phyloP scores from a whole-genome alignment of 495 filamentous ascomycete species.

The Lichina pygmaea region DNA sequence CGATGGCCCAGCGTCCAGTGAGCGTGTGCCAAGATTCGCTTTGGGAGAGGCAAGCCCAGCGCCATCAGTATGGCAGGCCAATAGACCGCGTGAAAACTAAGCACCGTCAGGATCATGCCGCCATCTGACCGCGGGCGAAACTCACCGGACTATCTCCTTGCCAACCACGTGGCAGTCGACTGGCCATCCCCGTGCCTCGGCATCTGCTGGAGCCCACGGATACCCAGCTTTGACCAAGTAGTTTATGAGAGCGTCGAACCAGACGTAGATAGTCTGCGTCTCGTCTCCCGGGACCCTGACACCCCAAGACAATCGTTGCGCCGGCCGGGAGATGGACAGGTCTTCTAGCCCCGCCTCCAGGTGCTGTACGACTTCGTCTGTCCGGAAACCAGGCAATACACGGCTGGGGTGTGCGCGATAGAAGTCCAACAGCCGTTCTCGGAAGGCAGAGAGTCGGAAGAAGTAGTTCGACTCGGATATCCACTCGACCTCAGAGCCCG shows the following conservation, averaged over 20 bases:
- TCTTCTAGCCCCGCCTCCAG: slow-evolving; percentile 53
- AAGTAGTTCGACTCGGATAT: slow-evolving; percentile 85
- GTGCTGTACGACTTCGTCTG: slow-evolving; percentile 36
- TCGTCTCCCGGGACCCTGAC: slow-evolving; percentile 68
- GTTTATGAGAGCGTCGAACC: slow-evolving; percentile 88
- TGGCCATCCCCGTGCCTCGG: slow-evolving; percentile 47
- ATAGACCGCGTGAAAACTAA: slow-evolving; percentile 77
- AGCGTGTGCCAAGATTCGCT: slow-evolving; percentile 59
- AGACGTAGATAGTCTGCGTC: slow-evolving; percentile 86
- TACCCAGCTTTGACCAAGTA: slow-evolving; percentile 76
- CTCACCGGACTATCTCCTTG: slow-evolving; percentile 70
- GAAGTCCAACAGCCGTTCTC: slow-evolving; percentile 44
- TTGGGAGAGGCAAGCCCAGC: slow-evolving; percentile 57
- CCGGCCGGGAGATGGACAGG: slow-evolving; percentile 67
- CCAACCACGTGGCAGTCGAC: slow-evolving; percentile 79
- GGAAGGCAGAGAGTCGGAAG: slow-evolving; percentile 66
- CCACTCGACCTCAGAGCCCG: slow-evolving; percentile 82
- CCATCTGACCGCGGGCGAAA: background rate
- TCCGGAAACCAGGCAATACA: slow-evolving; percentile 36
- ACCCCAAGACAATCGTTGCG: slow-evolving; percentile 59
- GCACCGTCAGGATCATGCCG: background rate
- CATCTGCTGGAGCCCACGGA: slow-evolving; percentile 42
- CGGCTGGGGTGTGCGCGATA: slow-evolving; percentile 48
- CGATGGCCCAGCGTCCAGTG: slow-evolving; percentile 77
- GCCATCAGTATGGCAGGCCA: slow-evolving; percentile 94